Base-by-base conservation (phyloP, 768 basidiomycete species). In the Agaricus subrufescens region DNA sequence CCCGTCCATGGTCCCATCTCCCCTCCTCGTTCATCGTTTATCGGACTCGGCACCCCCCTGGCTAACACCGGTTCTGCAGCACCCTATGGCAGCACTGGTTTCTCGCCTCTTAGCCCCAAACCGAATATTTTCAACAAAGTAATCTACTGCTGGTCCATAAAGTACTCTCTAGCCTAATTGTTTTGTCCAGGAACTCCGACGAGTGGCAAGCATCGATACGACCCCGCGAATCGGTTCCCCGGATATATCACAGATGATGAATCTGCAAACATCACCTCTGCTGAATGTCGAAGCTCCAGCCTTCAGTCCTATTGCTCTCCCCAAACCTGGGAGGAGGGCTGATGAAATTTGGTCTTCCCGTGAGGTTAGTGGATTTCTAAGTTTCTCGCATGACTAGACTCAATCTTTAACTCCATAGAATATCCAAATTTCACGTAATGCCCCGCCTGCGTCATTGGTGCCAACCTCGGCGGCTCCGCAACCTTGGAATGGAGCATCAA, bases 341-440 rank as follows among this genome's bases (percentile, higher is more conserved):
- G 69, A 72, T 31, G 60, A 67, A 39, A 46, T 70, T 25, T 75
- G 73, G 72, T 65, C 56, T 14, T 69, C 69, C 10, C 62, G 62
- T 38, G 66, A 73, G 62, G 72, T 73, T 60, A 19, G 61, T 37
- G 25, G 3, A 31, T 46, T 38, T 9, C 19, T 25, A n/a, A 19
- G 23, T 46, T 8, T 5, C 26, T 15, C 31, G 19, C 19, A 34
- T 15, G 19, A 10, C 1, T 39, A 19, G 31, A 34, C 25, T 37
- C 29, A 34, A 15, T 34, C 23, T 45, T 27, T 12, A 6, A 40
- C 39, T 31, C 25, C 25, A 23, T 39, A 62, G 60, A 64, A 63
- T 58, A 59, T 69, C 40, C 64, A 69, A 52, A 50, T 66, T 29
- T 12, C 30, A 34, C 58, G 37, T 3, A 43, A 11, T 23, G 42